Base-by-base conservation (phyloP, 306 rosid species). In the Pterocarpus macrocarpus region DNA sequence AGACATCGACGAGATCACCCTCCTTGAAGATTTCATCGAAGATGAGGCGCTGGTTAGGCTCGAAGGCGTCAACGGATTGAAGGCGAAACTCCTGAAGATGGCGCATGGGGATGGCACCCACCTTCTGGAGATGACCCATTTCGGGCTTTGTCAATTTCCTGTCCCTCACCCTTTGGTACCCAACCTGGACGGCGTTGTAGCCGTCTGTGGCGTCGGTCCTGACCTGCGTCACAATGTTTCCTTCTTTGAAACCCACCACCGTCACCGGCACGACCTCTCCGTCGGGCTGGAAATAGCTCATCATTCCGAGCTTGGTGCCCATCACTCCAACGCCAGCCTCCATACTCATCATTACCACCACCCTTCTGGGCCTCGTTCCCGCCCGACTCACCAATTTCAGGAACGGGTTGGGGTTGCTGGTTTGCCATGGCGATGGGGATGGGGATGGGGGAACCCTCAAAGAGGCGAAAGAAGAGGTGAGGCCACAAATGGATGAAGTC, bases 1-100 rank as follows among this genome's bases (percentile, higher is more conserved):
- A 86, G 35, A 95, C 94, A 83, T 95, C 99, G 66, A 95, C 99
- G 47, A 95, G 83, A 79, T 95, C 99, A 0, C 99, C 99, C 63
- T 95, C 99, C 64, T 89, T 86, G 90, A 95, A 95, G 9, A 95
- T 41, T 9, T 95, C 87, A 32, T 89, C 87, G 14, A 95, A 79
- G 3, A 64, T 53, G 16, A 95, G 86, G 62, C 86, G 83, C 79
- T 95, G 99, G 78, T 90, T 95, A 5, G 90, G 83, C 53, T 90
- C 87, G 36, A 91, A 95, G 1, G 82, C 90, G 4, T 90, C 86
- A 0, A 91, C 50, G 28, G 87, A 41, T 47, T 81, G 90, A 52
- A 95, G 97, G 4, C 98, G 93, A 50, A 95, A 95, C 90, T 95
- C 98, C 91, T 95, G 99, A 80, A 95, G 92, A 74, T 95, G 99